A percentile compares a stretch with the other conserved stretches of the same genome.
phyloP scores from a whole-genome alignment of 1,284 basidiomycete genomes.

The Pterulicium gracile region DNA sequence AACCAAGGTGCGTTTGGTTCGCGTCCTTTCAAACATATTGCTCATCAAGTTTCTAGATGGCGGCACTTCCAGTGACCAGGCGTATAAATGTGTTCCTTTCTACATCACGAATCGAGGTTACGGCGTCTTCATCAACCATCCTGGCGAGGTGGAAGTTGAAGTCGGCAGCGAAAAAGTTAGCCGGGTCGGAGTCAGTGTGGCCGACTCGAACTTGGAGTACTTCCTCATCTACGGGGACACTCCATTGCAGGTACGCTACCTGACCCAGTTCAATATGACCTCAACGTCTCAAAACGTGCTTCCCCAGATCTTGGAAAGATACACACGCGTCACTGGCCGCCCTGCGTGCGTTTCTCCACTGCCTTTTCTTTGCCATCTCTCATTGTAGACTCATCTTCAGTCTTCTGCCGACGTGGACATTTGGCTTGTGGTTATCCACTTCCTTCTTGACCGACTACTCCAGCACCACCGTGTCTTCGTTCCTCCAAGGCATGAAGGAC shows the following conservation, averaged over 20 bases:
- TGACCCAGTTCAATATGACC: no score
- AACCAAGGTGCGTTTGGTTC: slow-evolving; percentile 31
- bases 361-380: neutral
- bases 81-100: slow-evolving; percentile 68
- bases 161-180: slow-evolving; percentile 67
- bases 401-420: slow-evolving; percentile 62
- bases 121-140: slow-evolving; percentile 67
- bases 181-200: slow-evolving; percentile 58
- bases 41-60: slow-evolving; percentile 28
- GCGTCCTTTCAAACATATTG: neutral
- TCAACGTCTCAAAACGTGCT: neutral
- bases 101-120: slow-evolving; percentile 62
- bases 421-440: slow-evolving; percentile 68
- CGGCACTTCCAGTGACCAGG: slow-evolving; percentile 61
- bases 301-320: slow-evolving; percentile 43
- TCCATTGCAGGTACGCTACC: slow-evolving; percentile 39
- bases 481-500: slow-evolving; percentile 62
- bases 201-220: slow-evolving; percentile 53
- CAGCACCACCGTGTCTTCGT: slow-evolving; percentile 52
- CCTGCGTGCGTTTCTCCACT: slow-evolving; percentile 34
- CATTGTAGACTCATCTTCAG: slow-evolving; percentile 24
- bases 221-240: slow-evolving; percentile 60
- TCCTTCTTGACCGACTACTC: slow-evolving; percentile 68
- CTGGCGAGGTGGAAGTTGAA: slow-evolving; percentile 70
- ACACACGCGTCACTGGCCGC: slow-evolving; percentile 54